Conservation (phyloP, 2,329 filamentous ascomycete genomes). For the Magnaporthales sp. region DNA sequence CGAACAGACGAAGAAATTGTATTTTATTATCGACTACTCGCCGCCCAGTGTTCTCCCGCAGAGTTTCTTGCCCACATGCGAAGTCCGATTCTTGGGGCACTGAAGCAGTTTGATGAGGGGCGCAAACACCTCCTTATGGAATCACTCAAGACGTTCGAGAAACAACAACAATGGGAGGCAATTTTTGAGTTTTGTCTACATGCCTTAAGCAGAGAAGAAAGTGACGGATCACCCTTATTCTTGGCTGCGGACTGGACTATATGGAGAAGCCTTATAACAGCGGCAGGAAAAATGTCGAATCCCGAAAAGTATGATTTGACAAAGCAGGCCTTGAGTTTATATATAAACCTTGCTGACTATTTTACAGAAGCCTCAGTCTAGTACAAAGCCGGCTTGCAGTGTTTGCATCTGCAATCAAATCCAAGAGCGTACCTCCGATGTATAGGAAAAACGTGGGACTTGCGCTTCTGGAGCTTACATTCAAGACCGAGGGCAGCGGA, state of each 20-base stretch:
- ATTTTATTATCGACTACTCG: conserved; percentile 38
- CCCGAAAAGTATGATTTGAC: conserved; percentile 15
- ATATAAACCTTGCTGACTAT: background rate
- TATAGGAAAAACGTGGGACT: conserved; percentile 25
- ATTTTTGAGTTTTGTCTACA: conserved; percentile 34
- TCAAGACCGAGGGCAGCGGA: conserved; percentile 15
- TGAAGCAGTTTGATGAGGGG: conserved; percentile 34
- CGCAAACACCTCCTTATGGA: conserved; percentile 38
- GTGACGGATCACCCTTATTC: conserved; percentile 26
- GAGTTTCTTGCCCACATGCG: conserved; percentile 30
- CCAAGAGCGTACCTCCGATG: conserved; percentile 17
- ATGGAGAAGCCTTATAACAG: conserved; percentile 23
- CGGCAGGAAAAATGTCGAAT: conserved; percentile 19
- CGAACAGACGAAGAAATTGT: conserved; percentile 41
- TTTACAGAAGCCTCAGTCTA: conserved; percentile 12
- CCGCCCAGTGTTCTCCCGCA: conserved; percentile 30
- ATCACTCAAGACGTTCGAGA: conserved; percentile 27
- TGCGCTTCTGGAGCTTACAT: conserved; percentile 21
- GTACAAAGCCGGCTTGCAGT: conserved; percentile 18
- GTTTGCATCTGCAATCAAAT: conserved; percentile 16
- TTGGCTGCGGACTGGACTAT: conserved; percentile 33
- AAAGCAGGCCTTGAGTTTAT: no score
- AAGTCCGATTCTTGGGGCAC: conserved; percentile 30
- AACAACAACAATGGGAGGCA: conserved; percentile 29
- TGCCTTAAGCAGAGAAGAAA: conserved; percentile 30